These are phyloP conservation scores for Lipomyces spencermartinsiae DNA, from an alignment of 805 yeast species.

Conservation along the genomic window DNA sequence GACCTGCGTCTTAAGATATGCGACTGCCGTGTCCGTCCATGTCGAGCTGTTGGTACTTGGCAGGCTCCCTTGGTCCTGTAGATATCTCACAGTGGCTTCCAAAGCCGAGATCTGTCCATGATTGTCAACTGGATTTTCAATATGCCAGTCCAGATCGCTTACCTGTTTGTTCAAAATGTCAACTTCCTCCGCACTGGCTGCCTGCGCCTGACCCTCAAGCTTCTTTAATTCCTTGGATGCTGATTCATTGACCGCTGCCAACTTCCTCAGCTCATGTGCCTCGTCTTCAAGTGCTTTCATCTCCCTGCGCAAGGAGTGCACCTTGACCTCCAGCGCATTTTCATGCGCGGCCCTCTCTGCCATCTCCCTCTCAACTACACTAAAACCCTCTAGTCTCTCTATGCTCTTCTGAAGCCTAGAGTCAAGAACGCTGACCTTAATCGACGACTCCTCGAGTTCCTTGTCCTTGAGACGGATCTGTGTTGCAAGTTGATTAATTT, in stretches of 20 bases:
- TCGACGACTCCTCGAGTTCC: conserved; percentile 41
- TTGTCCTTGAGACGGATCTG: conserved; percentile 37
- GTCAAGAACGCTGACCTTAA: conserved; percentile 38
- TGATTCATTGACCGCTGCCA: conserved; percentile 1
- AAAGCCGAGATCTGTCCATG: conserved; percentile 8
- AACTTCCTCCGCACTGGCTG: conserved; percentile 25
- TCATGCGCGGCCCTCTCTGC: conserved; percentile 22
- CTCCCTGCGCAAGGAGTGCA: conserved; percentile 15
- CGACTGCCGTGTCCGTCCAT: neutral
- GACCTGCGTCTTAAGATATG: neutral
- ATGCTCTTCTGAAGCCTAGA: conserved; percentile 36
- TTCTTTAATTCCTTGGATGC: conserved; percentile 17
- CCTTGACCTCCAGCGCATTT: conserved; percentile 3
- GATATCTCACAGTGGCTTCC: conserved; percentile 18
- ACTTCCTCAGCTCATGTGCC: conserved; percentile 7
- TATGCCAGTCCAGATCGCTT: neutral
- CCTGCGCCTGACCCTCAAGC: conserved; percentile 18
- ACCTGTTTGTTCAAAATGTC: conserved; percentile 20
- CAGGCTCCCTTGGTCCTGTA: neutral
- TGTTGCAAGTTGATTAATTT: conserved; percentile 35
- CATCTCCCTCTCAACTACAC: conserved; percentile 38
- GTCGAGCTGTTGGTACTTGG: neutral
- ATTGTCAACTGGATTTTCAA: neutral
- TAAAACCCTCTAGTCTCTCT: conserved; percentile 26
- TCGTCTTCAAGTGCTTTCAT: conserved; percentile 17